These are phyloP conservation scores for Hericium alpestre DNA, from an alignment of 768 basidiomycete genomes.

Conservation along the genomic window DNA sequence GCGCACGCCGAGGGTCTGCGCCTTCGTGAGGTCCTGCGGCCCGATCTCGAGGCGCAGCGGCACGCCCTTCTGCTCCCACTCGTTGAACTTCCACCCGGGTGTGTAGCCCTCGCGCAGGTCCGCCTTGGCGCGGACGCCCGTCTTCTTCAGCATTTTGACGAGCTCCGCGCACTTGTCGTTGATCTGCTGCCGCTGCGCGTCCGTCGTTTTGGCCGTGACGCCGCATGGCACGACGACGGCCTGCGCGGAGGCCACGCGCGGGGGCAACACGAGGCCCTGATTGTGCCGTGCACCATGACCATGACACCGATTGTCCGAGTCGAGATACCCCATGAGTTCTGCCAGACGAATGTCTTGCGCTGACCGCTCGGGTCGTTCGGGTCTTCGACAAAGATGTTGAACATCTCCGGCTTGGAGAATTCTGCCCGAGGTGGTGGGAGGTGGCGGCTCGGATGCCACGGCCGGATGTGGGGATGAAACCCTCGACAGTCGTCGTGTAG, in stretches of 20 bases:
- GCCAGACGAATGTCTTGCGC: conserved; percentile 82
- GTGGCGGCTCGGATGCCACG: conserved; percentile 98
- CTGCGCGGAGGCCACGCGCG: conserved; percentile 80
- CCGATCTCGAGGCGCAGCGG: conserved; percentile 96
- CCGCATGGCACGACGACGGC: too few relatives aligned
- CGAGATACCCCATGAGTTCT: conserved; percentile 96
- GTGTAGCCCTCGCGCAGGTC: conserved; percentile 95
- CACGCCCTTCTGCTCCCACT: conserved; percentile 99
- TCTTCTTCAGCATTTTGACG: conserved; percentile 59
- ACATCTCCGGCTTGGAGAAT: conserved; percentile 96
- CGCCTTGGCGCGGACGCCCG: conserved; percentile 73
- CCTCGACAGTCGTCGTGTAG: conserved; percentile 97
- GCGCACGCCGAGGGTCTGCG: conserved; percentile 75
- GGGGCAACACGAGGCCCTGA: conserved; percentile 94
- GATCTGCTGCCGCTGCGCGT: conserved; percentile 58
- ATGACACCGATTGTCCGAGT: conserved; percentile 96
- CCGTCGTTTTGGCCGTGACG: conserved; percentile 74
- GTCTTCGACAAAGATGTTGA: conserved; percentile 94
- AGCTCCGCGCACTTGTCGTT: conserved; percentile 71
- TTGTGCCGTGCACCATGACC: conserved; percentile 99
- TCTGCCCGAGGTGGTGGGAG: conserved; percentile 95
- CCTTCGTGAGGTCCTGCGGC: conserved; percentile 78
- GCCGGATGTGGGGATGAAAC: conserved; percentile 96
- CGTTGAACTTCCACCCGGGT: conserved; percentile 98
- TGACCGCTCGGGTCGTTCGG: conserved; percentile 64